A percentile compares a stretch with the other conserved stretches of the same genome.
phyloP scores from a whole-genome alignment of 2,329 filamentous ascomycete species.

The Colletotrichum agaves region DNA sequence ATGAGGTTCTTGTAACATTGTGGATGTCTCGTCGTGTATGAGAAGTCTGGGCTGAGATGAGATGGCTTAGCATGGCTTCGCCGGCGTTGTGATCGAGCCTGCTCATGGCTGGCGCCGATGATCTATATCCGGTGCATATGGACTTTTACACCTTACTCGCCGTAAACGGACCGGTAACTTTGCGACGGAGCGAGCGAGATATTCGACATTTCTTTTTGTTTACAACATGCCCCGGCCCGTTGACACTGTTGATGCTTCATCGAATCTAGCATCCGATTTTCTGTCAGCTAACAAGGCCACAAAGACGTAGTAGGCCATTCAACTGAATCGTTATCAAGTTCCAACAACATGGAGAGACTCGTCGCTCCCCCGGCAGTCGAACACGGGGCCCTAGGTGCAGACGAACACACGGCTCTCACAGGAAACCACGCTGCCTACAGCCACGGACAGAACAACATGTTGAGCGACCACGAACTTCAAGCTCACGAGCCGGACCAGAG shows the following conservation, averaged over 20 bases:
- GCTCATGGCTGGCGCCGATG: background rate
- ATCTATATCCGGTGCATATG: slow-evolving; percentile 20
- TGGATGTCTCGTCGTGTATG: background rate
- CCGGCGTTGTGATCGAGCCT: slow-evolving; percentile 8
- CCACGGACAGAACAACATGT: slow-evolving; percentile 9
- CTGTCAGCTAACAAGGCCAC: background rate
- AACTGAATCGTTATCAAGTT: background rate
- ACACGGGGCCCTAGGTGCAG: background rate
- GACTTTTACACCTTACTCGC: background rate
- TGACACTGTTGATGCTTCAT: background rate
- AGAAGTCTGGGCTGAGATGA: background rate
- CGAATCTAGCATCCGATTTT: background rate
- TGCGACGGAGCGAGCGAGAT: background rate
- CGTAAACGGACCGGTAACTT: slow-evolving; percentile 23
- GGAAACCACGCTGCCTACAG: background rate
- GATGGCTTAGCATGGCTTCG: slow-evolving; percentile 16
- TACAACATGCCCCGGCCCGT: slow-evolving; percentile 2
- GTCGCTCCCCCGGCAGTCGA: background rate
- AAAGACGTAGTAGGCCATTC: background rate
- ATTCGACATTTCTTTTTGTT: slow-evolving; percentile 14
- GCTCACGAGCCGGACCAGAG: background rate
- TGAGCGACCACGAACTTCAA: slow-evolving; percentile 2
- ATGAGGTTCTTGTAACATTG: background rate
- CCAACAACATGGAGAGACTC: slow-evolving; percentile 8
- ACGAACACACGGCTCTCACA: background rate